A percentile compares a stretch with the other conserved stretches of the same genome.
Evolutionary conservation across 768 basidiomycete genomes (phyloP).

Genomic region (Cystoderma amianthinum): DNA sequence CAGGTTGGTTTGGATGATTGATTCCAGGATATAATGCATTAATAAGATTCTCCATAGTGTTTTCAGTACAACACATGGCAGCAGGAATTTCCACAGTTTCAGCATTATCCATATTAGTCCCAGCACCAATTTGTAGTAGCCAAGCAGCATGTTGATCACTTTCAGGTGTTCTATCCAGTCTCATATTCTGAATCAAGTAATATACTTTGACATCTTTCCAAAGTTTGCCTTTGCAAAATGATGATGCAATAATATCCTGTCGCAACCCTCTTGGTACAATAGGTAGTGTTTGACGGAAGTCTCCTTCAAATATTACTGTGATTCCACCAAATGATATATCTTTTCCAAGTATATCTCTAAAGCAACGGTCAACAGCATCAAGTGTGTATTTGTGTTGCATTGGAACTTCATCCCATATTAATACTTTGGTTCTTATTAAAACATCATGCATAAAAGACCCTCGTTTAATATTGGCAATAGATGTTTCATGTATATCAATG

Average conservation of each 20-base stretch:
- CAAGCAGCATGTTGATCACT: conserved; percentile 7
- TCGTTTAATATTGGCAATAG: conserved; percentile 23
- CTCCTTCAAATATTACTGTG: conserved; percentile 35
- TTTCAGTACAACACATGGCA: conserved; percentile 5
- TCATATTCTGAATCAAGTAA: conserved; percentile 30
- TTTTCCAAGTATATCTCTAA: conserved; percentile 19
- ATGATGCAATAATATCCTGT: conserved; percentile 29
- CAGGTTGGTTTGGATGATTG: conserved; percentile 3
- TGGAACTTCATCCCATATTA: conserved; percentile 9
- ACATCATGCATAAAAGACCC: conserved; percentile 20
- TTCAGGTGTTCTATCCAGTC: conserved; percentile 11
- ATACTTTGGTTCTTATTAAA: conserved; percentile 7
- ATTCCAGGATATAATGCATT: conserved; percentile 11
- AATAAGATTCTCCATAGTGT: conserved; percentile 7
- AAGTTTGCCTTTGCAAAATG: conserved; percentile 24
- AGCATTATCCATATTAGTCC: conserved; percentile 2
- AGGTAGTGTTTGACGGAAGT: conserved; percentile 40
- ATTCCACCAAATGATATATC: conserved; percentile 30
- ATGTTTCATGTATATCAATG: conserved; percentile 18
- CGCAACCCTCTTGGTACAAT: conserved; percentile 27
- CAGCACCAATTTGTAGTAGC: conserved; percentile 9
- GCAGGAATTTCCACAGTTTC: conserved; percentile 6
- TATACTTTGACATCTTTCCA: conserved; percentile 26
- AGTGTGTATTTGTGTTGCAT: conserved; percentile 26
- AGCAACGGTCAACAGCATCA: conserved; percentile 28